These are phyloP conservation scores for Lichtheimia ornata DNA, from an alignment of 371 early-diverging fungal species.

Conservation along the genomic window DNA sequence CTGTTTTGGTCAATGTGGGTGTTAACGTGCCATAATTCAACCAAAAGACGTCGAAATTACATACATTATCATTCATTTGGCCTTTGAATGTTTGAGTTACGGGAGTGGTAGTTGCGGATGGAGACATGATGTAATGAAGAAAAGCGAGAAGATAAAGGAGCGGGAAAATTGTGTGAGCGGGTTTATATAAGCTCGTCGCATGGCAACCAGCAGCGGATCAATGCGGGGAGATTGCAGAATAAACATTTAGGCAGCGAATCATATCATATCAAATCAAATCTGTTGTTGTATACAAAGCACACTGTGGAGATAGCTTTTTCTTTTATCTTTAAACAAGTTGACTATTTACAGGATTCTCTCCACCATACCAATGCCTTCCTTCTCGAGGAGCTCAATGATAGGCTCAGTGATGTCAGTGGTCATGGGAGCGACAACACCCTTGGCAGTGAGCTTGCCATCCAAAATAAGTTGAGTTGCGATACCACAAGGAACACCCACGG, in stretches of 20 bases:
- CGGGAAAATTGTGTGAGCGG: background rate
- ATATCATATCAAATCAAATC: background rate
- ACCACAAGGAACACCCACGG: conserved; percentile 97
- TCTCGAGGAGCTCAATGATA: conserved; percentile 82
- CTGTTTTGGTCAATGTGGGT: conserved; percentile 20
- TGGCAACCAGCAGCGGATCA: no score
- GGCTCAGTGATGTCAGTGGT: conserved; percentile 86
- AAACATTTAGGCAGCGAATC: conserved; percentile 1
- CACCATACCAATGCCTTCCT: conserved; percentile 86
- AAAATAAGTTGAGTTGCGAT: conserved; percentile 92
- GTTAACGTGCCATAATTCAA: no score
- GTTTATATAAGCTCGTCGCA: no score
- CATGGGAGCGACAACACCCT: conserved; percentile 96
- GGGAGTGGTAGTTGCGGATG: conserved; percentile 53
- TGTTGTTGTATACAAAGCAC: no score
- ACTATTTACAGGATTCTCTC: conserved; percentile 75
- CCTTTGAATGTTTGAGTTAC: conserved; percentile 65
- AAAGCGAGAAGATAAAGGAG: background rate
- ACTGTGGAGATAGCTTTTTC: no score
- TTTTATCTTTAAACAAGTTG: background rate
- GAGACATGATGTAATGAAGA: background rate
- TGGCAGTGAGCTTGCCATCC: conserved; percentile 74
- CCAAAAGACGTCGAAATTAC: background rate
- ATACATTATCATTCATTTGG: conserved; percentile 68
- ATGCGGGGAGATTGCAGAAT: background rate